Conservation (phyloP, 2,329 filamentous ascomycete species). For the Curvularia eragrostidis region DNA sequence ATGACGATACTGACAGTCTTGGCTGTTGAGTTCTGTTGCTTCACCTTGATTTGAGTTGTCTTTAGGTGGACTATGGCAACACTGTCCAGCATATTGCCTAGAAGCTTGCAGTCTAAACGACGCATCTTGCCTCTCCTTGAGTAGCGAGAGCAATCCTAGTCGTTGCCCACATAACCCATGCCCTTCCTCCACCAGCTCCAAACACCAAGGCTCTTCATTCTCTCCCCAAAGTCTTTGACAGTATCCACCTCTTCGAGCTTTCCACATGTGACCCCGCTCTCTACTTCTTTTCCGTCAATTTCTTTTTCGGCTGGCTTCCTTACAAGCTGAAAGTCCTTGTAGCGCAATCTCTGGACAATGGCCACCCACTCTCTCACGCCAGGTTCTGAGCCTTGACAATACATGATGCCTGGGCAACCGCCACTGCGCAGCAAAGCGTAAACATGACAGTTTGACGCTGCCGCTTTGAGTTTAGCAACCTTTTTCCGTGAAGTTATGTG, state of each 20-base stretch:
- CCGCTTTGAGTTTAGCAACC: slow-evolving; percentile 67
- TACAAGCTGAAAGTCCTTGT: slow-evolving; percentile 75
- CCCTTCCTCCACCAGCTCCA: slow-evolving; percentile 70
- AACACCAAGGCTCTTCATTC: slow-evolving; percentile 67
- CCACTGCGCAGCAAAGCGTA: slow-evolving; percentile 72
- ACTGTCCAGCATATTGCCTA: neutral
- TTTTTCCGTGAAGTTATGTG: slow-evolving; percentile 85
- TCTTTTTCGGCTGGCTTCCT: slow-evolving; percentile 57
- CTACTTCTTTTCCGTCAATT: slow-evolving; percentile 2
- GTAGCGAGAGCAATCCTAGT: slow-evolving; percentile 5
- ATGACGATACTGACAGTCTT: neutral
- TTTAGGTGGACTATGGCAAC: neutral
- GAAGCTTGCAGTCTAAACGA: neutral
- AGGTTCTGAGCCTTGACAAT: slow-evolving; percentile 68
- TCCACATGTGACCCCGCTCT: slow-evolving; percentile 27
- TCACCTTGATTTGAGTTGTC: neutral
- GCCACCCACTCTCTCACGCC: slow-evolving; percentile 69
- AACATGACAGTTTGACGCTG: slow-evolving; percentile 65
- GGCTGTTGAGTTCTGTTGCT: neutral
- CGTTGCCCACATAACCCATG: slow-evolving; percentile 63
- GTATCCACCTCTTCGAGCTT: slow-evolving; percentile 65
- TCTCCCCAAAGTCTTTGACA: slow-evolving; percentile 68
- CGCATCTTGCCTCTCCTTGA: neutral
- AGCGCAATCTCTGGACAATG: slow-evolving; percentile 67
- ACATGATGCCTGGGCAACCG: slow-evolving; percentile 78